Evolutionary conservation across 768 basidiomycete genomes (phyloP).

Genomic region (Podaxis pistillaris): DNA sequence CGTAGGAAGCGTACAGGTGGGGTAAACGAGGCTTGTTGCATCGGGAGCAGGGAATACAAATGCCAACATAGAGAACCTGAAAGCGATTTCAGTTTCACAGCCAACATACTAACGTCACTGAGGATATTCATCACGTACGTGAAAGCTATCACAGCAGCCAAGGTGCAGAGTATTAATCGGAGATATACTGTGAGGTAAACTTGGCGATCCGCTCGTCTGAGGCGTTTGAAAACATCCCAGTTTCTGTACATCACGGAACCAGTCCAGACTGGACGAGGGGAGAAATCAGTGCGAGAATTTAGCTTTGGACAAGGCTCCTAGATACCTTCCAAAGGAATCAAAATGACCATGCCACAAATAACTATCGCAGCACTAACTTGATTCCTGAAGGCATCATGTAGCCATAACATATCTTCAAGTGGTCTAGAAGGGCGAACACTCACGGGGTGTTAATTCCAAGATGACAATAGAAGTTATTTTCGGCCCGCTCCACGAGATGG

Average conservation of each 20-base stretch:
- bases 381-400: background rate
- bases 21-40: background rate
- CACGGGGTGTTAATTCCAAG: background rate
- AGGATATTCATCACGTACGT: background rate
- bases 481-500: constrained; percentile 4
- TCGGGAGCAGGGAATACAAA: background rate
- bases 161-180: background rate
- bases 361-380: background rate
- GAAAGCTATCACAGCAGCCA: constrained; percentile 1
- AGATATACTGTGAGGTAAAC: constrained; percentile 7
- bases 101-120: too few relatives aligned
- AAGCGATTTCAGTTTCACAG: too few relatives aligned
- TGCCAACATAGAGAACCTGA: background rate
- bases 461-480: constrained; percentile 13
- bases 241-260: constrained; percentile 5
- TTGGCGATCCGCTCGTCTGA: constrained; percentile 4
- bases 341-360: background rate
- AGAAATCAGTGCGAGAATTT: background rate
- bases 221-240: constrained; percentile 8
- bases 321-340: constrained; percentile 13
- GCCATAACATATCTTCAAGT: too few relatives aligned
- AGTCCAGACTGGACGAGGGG: constrained; percentile 9
- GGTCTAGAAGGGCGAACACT: background rate
- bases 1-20: background rate
- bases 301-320: background rate